A percentile compares a stretch with the other conserved stretches of the same genome.
Evolutionary conservation across 1,139 yeast genomes (phyloP).

Genomic region (Yamadazyma dendronema): DNA sequence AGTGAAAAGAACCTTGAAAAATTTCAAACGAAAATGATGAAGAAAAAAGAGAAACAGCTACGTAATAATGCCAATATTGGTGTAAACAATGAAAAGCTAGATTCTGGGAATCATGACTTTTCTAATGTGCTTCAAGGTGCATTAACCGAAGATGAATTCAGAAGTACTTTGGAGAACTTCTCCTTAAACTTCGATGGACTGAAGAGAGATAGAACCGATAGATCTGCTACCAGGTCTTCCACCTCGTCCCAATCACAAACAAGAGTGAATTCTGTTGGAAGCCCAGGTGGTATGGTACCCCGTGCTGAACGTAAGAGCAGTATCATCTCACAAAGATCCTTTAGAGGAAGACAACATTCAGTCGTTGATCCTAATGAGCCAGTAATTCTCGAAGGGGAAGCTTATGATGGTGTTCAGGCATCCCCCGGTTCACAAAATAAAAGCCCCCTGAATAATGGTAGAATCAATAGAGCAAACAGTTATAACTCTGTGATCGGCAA

Average conservation of each 20-base stretch:
- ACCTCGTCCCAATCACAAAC: constrained; percentile 6
- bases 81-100: constrained; percentile 3
- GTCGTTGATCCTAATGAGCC: constrained; percentile 17
- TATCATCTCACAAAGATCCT: constrained; percentile 11
- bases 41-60: constrained; percentile 12
- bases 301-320: constrained; percentile 11
- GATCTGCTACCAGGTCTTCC: neutral
- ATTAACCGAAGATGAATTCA: constrained; percentile 28
- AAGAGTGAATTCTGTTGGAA: constrained; percentile 4
- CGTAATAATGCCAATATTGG: neutral
- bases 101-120: constrained; percentile 29
- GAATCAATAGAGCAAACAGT: constrained; percentile 11
- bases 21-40: constrained; percentile 26
- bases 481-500: constrained; percentile 13
- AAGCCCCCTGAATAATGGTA: constrained; percentile 1
- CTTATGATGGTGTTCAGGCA: constrained; percentile 8
- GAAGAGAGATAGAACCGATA: neutral
- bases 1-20: constrained; percentile 29
- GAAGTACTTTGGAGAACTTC: constrained; percentile 31
- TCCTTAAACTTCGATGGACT: constrained; percentile 22
- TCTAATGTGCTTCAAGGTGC: constrained; percentile 36
- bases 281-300: neutral
- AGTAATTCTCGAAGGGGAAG: constrained; percentile 16
- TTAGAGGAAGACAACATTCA: constrained; percentile 16
- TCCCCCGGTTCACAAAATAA: constrained; percentile 8